phyloP scores from a whole-genome alignment of 1,284 basidiomycete genomes.

The Cutaneotrichosporon sp. region DNA sequence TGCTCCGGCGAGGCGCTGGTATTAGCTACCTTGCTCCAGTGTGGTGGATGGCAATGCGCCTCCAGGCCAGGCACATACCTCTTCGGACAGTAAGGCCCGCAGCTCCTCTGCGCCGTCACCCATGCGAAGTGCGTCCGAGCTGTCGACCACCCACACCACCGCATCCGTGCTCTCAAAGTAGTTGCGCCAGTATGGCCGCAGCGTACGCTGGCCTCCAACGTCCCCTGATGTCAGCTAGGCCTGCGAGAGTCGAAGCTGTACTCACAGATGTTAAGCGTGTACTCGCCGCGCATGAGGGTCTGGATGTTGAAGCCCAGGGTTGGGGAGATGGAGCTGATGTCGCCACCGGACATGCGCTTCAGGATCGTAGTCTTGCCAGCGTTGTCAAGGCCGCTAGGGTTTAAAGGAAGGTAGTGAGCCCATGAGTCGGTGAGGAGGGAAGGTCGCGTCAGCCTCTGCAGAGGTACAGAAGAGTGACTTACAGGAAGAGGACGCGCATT shows the following conservation, averaged over 20 bases:
- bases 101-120: conserved; percentile 85
- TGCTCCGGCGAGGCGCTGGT: conserved; percentile 83
- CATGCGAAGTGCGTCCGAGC: conserved; percentile 83
- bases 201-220: conserved; percentile 91
- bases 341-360: conserved; percentile 88
- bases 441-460: not conserved
- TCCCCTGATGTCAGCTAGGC: conserved; percentile 64
- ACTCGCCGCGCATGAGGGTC: conserved; percentile 87
- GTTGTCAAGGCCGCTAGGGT: conserved; percentile 88
- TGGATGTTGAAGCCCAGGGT: conserved; percentile 99
- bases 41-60: not conserved
- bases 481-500: conserved; percentile 95
- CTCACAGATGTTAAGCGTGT: conserved; percentile 89
- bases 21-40: not conserved
- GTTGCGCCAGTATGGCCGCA: conserved; percentile 97
- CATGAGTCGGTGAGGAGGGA: not conserved
- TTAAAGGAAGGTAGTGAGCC: not conserved
- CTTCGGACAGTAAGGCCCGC: conserved; percentile 79
- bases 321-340: conserved; percentile 81
- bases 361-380: conserved; percentile 98
- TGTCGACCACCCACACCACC: conserved; percentile 98
- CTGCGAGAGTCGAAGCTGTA: conserved; percentile 22
- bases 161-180: conserved; percentile 99
- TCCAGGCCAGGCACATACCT: conserved; percentile 62
- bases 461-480: conserved; percentile 38